Conservation (phyloP, 768 basidiomycete genomes). For the Paxillus ammoniavirescens region DNA sequence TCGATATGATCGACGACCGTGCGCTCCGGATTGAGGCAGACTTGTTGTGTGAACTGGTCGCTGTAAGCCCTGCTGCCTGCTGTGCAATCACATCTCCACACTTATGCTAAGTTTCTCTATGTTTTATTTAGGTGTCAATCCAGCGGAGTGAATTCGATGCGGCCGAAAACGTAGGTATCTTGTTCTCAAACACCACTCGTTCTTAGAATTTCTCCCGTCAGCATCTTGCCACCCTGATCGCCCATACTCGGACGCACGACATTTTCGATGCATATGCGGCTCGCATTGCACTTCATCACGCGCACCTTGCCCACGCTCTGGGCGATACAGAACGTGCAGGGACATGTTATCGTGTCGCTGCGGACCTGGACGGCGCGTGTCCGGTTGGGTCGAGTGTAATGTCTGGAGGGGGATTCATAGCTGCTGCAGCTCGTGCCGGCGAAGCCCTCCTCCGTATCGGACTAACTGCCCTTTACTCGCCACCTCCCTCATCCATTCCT, state of each 20-base stretch:
- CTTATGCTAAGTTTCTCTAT: neutral
- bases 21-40: slow-evolving; percentile 70
- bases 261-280: slow-evolving; percentile 58
- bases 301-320: slow-evolving; percentile 70
- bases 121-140: slow-evolving; percentile 49
- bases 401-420: slow-evolving; percentile 38
- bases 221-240: slow-evolving; percentile 50
- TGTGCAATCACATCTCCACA: neutral
- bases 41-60: slow-evolving; percentile 65
- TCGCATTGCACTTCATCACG: slow-evolving; percentile 66
- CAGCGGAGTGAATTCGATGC: slow-evolving; percentile 67
- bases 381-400: slow-evolving; percentile 22
- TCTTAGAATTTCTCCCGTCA: neutral
- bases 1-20: slow-evolving; percentile 44
- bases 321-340: slow-evolving; percentile 52
- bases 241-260: slow-evolving; percentile 58
- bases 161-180: slow-evolving; percentile 51
- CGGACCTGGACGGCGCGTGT: slow-evolving; percentile 39
- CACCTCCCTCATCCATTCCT: neutral
- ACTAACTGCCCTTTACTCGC: slow-evolving; percentile 18
- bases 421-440: slow-evolving; percentile 49
- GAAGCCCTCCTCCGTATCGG: slow-evolving; percentile 53
- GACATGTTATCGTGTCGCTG: slow-evolving; percentile 64
- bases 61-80: slow-evolving; percentile 40
- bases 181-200: neutral